Evolutionary conservation across 129 eudicot genomes (phyloP), one percentile per base, ranked within the genome.

Genomic region (Centaurea solstitialis): DNA sequence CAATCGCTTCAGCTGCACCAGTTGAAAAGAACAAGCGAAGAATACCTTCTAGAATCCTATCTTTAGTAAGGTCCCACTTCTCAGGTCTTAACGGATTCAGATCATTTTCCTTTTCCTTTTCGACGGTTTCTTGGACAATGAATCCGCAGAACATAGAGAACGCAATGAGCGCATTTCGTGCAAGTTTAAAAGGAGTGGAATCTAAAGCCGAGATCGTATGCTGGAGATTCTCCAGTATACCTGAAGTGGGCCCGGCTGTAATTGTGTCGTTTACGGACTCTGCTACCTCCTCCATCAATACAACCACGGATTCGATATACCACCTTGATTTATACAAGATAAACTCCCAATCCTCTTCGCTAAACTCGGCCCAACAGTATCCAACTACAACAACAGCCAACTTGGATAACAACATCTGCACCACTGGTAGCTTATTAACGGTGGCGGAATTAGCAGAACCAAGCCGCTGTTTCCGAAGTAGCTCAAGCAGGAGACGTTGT

Each of bases 251-350:
- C 53, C 43, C 76, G 64, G 81, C 79, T 28, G 84, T 75, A 5
- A 82, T 47, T 73, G 85, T 89, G 61, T 86, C 89, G 78, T 93
- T 90, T 64, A 96, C 91, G 35, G 89, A 82, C 87, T 96, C 98
- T 65, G 90, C 91, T 75, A 88, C 81, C 71, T 91, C 98, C 82
- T 96, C 99, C 93, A 96, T 87, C 76, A 82, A 81, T 20, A 91
- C 86, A 70, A 96, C 98, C 18, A 90, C 87, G 30, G 92, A 76
- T 76, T 96, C 99, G 77, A 96, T 91, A 98, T 98, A 93, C 78
- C 76, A 84, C 88, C 97, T 96, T 85, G 87, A 78, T 43, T 87
- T 88, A 35, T 86, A 89, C 62, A 93, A 75, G 22, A 91, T 78
- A 79, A 93, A 96, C 57, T 88, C 88, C 98, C 97, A 96, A 80